Base-by-base conservation (phyloP, 768 basidiomycete genomes). In the Mycena indigotica region DNA sequence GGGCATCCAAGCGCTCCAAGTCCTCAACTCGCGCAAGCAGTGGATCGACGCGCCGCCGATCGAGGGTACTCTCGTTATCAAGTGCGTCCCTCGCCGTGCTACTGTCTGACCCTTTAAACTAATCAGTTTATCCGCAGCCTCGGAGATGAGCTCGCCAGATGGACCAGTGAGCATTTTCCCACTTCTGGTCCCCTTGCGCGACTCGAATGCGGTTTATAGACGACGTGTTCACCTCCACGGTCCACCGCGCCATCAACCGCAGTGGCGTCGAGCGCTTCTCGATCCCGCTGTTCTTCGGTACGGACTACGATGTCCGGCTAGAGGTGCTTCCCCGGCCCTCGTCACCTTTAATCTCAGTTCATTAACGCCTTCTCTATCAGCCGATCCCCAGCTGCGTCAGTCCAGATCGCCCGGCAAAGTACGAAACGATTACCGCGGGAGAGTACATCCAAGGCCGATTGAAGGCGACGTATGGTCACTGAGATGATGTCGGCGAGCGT, bases 281-380 rank as follows among this genome's bases (percentile, higher is more conserved):
- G 0, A 90, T 95, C 21, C 93, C 95, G 0, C 75, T 95, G 25
- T 96, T 97, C 75, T 94, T 95, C 61, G 93, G 95, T 2, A 88
- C 87, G 13, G 91, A 95, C 68, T 93, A 94, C 67, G 83, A 95
- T 60, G 90, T 94, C 4, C 76, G 74, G 53, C 77, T 96, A 2
- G 87, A 91, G 81, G 91, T 91, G 55, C 49, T 38, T 55, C 16
- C 23, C 15, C 16, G 24, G 50, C 52, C 45, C 30, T 52, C 38
- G 35, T 30, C n/a, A n/a, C n/a, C n/a, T n/a, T n/a, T n/a, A n/a
- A n/a, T n/a, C n/a, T n/a, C n/a, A 13, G 8, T 45, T 21, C 29
- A 49, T 28, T 53, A 23, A 10, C 29, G 15, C 40, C 24, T n/a
- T 6, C 10, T 16, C 28, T 52, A n/a, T 10, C 46, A 77, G 77